phyloP scores from a whole-genome alignment of 2,329 filamentous ascomycete species.

The Escovopsis sp. region DNA sequence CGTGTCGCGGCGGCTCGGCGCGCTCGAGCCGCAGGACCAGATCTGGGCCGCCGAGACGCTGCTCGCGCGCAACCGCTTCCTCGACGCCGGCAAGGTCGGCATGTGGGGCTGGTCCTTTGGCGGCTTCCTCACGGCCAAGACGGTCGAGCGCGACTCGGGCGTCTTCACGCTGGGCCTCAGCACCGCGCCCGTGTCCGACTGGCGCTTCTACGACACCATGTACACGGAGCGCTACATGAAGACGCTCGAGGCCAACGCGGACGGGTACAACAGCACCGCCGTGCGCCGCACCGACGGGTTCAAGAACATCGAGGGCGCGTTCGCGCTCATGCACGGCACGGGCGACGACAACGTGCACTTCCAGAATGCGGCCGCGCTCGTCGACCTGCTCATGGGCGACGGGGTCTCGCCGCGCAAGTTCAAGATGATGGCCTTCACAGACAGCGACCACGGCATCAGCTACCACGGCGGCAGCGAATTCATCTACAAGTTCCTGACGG shows the following conservation, averaged over 20 bases:
- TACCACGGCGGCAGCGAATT: constrained; percentile 42
- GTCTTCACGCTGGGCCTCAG: constrained; percentile 49
- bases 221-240: constrained; percentile 66
- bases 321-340: constrained; percentile 49
- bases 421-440: constrained; percentile 50
- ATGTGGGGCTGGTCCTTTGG: constrained; percentile 60
- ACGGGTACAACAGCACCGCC: constrained; percentile 45
- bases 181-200: constrained; percentile 52
- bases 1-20: constrained; percentile 45
- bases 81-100: constrained; percentile 44
- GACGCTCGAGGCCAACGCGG: constrained; percentile 37
- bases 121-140: constrained; percentile 51
- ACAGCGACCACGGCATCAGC: constrained; percentile 46
- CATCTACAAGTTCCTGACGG: constrained; percentile 48
- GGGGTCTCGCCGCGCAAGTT: constrained; percentile 47
- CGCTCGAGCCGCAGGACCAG: constrained; percentile 50
- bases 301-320: constrained; percentile 43
- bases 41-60: constrained; percentile 50
- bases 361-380: constrained; percentile 47
- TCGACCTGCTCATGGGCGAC: constrained; percentile 44
- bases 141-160: constrained; percentile 45
- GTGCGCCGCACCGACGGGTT: constrained; percentile 45
- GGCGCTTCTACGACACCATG: constrained; percentile 57
- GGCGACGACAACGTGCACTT: constrained; percentile 62
- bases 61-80: constrained; percentile 31